These are phyloP conservation scores for Gardenia jasminoides DNA, from an alignment of 257 asterid genomes.

Conservation along the genomic window DNA sequence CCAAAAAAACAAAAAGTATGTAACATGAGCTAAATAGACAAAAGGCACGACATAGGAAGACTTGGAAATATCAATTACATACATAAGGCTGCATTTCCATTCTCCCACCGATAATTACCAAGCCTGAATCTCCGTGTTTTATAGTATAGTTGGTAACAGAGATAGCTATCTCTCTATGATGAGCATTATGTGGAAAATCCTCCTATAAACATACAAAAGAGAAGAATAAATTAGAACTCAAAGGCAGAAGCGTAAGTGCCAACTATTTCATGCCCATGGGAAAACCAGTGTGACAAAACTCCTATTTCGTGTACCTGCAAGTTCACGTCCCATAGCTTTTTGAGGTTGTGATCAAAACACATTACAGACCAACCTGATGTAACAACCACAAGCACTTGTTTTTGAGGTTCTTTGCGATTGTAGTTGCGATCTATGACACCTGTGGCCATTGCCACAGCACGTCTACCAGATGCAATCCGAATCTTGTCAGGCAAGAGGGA, in stretches of 20 bases:
- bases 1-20: too few species aligned
- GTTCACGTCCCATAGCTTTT: slow-evolving; percentile 91
- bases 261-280: background rate
- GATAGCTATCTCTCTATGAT: slow-evolving; percentile 88
- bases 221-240: slow-evolving; percentile 10
- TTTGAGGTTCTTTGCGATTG: slow-evolving; percentile 61
- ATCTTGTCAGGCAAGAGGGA: slow-evolving; percentile 90
- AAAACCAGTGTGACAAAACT: background rate
- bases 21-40: background rate
- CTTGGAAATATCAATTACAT: slow-evolving; percentile 29
- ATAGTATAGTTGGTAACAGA: slow-evolving; percentile 87
- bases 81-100: slow-evolving; percentile 99
- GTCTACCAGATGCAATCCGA: slow-evolving; percentile 88
- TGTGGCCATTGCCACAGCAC: slow-evolving; percentile 96
- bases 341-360: slow-evolving; percentile 98
- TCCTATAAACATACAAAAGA: slow-evolving; percentile 48
- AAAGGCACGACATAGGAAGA: background rate
- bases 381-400: slow-evolving; percentile 92
- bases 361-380: slow-evolving; percentile 96
- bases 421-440: slow-evolving; percentile 75
- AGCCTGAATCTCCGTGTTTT: slow-evolving; percentile 90
- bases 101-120: slow-evolving; percentile 92
- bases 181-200: slow-evolving; percentile 97
- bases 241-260: background rate
- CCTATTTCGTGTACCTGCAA: slow-evolving; percentile 55